Evolutionary conservation across 768 basidiomycete genomes (phyloP), one percentile per base, ranked within the genome.

Genomic region (Podaxis carcinomalis): DNA sequence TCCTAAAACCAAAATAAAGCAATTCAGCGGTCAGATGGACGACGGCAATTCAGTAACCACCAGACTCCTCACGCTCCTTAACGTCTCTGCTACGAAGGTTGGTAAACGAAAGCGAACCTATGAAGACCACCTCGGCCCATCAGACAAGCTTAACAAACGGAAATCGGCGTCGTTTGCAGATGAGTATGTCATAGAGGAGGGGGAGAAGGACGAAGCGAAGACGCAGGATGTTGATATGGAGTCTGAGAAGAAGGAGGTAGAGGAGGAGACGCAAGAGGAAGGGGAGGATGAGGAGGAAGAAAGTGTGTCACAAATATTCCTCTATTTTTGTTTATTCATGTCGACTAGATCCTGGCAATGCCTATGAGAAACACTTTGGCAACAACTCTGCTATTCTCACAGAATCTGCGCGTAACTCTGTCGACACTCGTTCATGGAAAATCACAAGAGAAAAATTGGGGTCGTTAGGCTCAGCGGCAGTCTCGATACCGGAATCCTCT

Each of bases 51-150:
- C 80, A 2, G 84, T 87, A 9, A 92, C 86, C 1, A 93, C 92
- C 49, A 87, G 86, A 53, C 84, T 97, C 0, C 74, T 97, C 28
- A 96, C 95, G 0, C 83, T 97, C 1, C 79, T 97, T 4, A 98
- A 97, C 69, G 90, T 95, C 2, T 93, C 92, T 36, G 91, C 92
- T 0, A 85, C 87, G 2, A 93, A 88, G 68, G 74, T 83, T 2
- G 77, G 77, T 28, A 92, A 89, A 68, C 75, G 83, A 25, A 85
- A 82, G 67, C 70, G 75, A 53, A 69, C 66, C 5, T 72, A 81
- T 25, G 78, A 80, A 23, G 78, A 80, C 5, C 32, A 55, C 32
- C 75, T 76, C 62, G 72, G 78, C 0, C 75, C 80, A 16, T 59
- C 78, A 1, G 77, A 79, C 67, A 93, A 92, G 69, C 78, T 90